Evolutionary conservation across 148 eudicot species (phyloP).

Genomic region (Chenopodium berlandieri): DNA sequence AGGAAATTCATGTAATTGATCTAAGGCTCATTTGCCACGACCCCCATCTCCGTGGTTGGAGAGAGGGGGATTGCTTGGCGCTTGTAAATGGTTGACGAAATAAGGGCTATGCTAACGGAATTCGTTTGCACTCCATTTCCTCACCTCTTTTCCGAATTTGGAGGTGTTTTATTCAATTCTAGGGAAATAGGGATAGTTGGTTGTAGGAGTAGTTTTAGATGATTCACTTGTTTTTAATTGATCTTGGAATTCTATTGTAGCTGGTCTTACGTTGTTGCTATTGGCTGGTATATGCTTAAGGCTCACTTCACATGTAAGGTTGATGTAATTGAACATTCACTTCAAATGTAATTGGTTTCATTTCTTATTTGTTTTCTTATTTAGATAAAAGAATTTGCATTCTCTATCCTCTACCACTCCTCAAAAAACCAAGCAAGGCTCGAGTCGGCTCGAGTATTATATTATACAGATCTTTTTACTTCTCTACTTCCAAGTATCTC

Average conservation of each 20-base stretch:
- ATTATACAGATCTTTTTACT: too few relatives aligned
- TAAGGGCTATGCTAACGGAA: constrained; percentile 35
- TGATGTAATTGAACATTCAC: constrained; percentile 26
- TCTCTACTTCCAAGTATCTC: too few relatives aligned
- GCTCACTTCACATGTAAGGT: constrained; percentile 24
- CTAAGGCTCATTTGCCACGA: constrained; percentile 29
- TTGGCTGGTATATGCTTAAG: constrained; percentile 4
- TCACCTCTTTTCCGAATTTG: constrained; percentile 5
- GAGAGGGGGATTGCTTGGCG: constrained; percentile 10
- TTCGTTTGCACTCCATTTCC: constrained; percentile 22
- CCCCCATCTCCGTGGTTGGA: not conserved
- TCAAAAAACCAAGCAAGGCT: too few relatives aligned
- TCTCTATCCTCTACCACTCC: too few relatives aligned
- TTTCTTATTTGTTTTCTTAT: not conserved
- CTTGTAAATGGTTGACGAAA: constrained; percentile 40
- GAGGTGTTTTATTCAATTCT: constrained; percentile 2
- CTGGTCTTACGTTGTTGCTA: constrained; percentile 10
- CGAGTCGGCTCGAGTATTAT: too few relatives aligned
- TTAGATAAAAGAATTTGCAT: not conserved
- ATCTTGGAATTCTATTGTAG: constrained; percentile 18
- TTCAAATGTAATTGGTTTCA: constrained; percentile 28
- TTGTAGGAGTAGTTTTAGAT: constrained; percentile 26
- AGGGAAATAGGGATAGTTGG: constrained; percentile 20
- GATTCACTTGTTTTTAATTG: constrained; percentile 15
- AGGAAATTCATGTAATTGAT: constrained; percentile 21